Percentiles rank a stretch among this genome's conserved stretches.
phyloP scores from a whole-genome alignment of 108 stramenopile genomes.

The Cyclotella atomus region DNA sequence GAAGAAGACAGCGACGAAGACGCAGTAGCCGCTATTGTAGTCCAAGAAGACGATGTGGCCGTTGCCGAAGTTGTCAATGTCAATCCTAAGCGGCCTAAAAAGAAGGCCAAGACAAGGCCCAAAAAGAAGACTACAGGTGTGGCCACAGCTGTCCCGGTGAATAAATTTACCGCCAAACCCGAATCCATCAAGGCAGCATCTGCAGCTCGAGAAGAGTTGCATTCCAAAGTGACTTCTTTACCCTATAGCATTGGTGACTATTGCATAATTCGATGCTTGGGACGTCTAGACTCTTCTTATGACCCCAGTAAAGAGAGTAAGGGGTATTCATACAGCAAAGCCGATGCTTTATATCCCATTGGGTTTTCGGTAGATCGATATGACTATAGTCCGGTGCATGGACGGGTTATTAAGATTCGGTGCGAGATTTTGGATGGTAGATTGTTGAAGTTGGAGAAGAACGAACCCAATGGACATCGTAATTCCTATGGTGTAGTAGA shows the following conservation, averaged over 20 bases:
- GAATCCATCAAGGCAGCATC: slow-evolving; percentile 52
- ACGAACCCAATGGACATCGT: not conserved
- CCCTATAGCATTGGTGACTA: slow-evolving; percentile 59
- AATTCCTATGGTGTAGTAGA: not conserved
- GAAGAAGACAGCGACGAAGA: slow-evolving; percentile 5
- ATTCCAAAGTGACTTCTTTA: slow-evolving; percentile 54
- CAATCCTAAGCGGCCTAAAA: not conserved
- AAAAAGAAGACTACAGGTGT: slow-evolving; percentile 18
- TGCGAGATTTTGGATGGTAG: slow-evolving; percentile 82
- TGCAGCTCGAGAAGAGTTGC: slow-evolving; percentile 58
- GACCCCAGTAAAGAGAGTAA: not conserved
- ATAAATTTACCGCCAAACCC: not conserved
- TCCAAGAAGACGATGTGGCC: slow-evolving; percentile 18
- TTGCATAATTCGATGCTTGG: slow-evolving; percentile 71
- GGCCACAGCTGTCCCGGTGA: not conserved
- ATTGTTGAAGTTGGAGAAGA: slow-evolving; percentile 20
- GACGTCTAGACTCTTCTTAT: slow-evolving; percentile 24
- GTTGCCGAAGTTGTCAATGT: slow-evolving; percentile 15
- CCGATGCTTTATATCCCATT: slow-evolving; percentile 68
- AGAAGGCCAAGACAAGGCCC: slow-evolving; percentile 7
- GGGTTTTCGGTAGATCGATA: slow-evolving; percentile 87
- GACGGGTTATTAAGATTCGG: slow-evolving; percentile 75
- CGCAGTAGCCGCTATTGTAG: no score
- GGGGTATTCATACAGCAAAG: slow-evolving; percentile 52
- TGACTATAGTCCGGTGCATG: slow-evolving; percentile 82